Evolutionary conservation across 2,329 filamentous ascomycete species (phyloP), one percentile per base, ranked within the genome.

Genomic region (Fusarium irregulare): DNA sequence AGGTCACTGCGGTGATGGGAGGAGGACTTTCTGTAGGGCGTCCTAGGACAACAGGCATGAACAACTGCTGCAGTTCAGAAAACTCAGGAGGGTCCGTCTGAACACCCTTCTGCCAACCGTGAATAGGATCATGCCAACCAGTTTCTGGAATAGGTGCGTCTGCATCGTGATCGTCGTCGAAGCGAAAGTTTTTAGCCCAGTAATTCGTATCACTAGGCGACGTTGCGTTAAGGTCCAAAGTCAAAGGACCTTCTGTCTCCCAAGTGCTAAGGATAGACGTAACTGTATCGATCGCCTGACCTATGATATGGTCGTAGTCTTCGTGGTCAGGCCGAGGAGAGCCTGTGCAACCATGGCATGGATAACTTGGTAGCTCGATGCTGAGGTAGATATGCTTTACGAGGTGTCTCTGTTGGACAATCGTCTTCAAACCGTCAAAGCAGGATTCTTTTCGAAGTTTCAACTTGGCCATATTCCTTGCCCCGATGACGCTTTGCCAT

Each of bases 401-500:
- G 23, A 64, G 37, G 2, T 49, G 18, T 37, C 49, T 56, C 30
- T 64, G 58, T 46, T n/a, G 58, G 16, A 49, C 12, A 1, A 56
- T 10, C 2, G 11, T n/a, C 28, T 25, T 28, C 9, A 64, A 28
- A 1, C 37, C 23, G 4, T 46, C 20, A 0, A 64, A 16, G 7
- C 49, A 64, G 2, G 30, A 16, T 8, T 10, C 34, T n/a, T 6
- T 30, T 7, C 23, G 14, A 4, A 63, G 37, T 6, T 6, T 64
- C 13, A 56, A 25, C n/a, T 56, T 63, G 30, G 58, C 37, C 58
- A 64, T 56, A 4, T 63, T 63, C 9, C 44, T 56, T 27, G 3
- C 16, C 63, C 44, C 58, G 21, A 63, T 64, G 5, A 64, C n/a
- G 30, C 30, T 63, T 13, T 63, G 49, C 60, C 60, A 64, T 21